phyloP scores from a whole-genome alignment of 139 green algal species.

The Spirogloea muscicola region DNA sequence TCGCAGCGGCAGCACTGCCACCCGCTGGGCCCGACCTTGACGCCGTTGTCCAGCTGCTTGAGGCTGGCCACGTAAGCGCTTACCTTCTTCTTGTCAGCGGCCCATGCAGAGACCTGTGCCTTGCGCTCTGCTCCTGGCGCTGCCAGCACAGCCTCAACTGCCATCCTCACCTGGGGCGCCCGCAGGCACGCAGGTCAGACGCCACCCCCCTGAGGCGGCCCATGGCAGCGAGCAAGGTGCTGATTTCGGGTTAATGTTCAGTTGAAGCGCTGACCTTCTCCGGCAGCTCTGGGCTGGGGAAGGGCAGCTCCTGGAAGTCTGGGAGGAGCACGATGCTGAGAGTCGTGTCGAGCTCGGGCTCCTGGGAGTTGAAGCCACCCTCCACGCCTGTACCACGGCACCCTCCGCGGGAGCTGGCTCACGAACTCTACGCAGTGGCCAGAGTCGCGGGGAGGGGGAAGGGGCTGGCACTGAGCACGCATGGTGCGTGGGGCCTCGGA shows the following conservation, averaged over 20 bases:
- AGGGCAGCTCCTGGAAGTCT: constrained; percentile 31
- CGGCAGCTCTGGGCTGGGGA: constrained; percentile 21
- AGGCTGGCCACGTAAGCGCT: constrained; percentile 80
- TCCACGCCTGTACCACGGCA: constrained; percentile 39
- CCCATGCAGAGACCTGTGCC: constrained; percentile 30
- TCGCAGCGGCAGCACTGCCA: constrained; percentile 83
- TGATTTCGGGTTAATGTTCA: too few relatives aligned
- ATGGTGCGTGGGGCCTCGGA: too few relatives aligned
- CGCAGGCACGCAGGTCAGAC: too few relatives aligned
- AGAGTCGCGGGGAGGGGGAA: too few relatives aligned
- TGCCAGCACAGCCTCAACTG: constrained; percentile 63
- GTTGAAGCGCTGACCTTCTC: too few relatives aligned
- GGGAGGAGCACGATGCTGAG: constrained; percentile 36
- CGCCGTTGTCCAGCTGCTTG: constrained; percentile 69
- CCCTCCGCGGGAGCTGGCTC: too few relatives aligned
- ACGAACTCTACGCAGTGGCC: too few relatives aligned
- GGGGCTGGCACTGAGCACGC: too few relatives aligned
- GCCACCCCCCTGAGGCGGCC: too few relatives aligned
- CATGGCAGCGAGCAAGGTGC: too few relatives aligned
- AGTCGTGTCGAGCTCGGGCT: constrained; percentile 29
- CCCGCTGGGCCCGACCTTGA: constrained; percentile 73
- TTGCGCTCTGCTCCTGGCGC: constrained; percentile 65
- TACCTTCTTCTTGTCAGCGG: constrained; percentile 58
- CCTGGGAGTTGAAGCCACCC: constrained; percentile 36
- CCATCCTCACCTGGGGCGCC: constrained; percentile 60